These are phyloP conservation scores for Parmelia sp. DNA, from an alignment of 495 filamentous ascomycete genomes.

Conservation along the genomic window DNA sequence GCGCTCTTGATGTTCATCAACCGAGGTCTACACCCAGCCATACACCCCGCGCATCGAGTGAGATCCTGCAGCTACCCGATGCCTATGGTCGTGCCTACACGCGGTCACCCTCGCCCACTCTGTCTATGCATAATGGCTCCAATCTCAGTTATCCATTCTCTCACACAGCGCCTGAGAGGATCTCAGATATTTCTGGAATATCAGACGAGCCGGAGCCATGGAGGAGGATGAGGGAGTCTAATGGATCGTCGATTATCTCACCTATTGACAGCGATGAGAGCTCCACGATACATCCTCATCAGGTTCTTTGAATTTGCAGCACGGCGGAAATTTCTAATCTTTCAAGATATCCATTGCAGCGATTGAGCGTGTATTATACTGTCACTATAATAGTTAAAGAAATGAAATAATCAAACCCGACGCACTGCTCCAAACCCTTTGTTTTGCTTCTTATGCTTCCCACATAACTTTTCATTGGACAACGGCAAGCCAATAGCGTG, in stretches of 20 bases:
- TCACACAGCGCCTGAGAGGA: slow-evolving; percentile 12
- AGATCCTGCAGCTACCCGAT: slow-evolving; percentile 9
- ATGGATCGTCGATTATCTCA: slow-evolving; percentile 14
- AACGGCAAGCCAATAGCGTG: not conserved
- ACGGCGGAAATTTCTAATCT: not conserved
- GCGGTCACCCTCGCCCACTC: slow-evolving; percentile 11
- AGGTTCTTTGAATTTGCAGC: slow-evolving; percentile 12
- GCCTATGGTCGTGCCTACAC: slow-evolving; percentile 3
- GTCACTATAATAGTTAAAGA: not conserved
- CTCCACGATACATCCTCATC: slow-evolving; percentile 20
- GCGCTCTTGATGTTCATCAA: not conserved
- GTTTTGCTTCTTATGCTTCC: not conserved
- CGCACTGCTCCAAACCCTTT: not conserved
- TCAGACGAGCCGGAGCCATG: slow-evolving; percentile 15
- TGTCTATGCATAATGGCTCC: slow-evolving; percentile 15
- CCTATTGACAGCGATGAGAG: slow-evolving; percentile 11
- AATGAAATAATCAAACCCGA: not conserved
- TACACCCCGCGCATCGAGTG: slow-evolving; percentile 13
- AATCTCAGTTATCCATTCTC: slow-evolving; percentile 14
- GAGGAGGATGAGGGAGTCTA: slow-evolving; percentile 7
- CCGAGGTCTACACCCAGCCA: not conserved
- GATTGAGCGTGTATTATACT: not conserved
- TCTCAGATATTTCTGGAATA: slow-evolving; percentile 7
- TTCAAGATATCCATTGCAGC: slow-evolving; percentile 9
- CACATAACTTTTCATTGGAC: not conserved